Evolutionary conservation across 129 eudicot genomes (phyloP), one percentile per base, ranked within the genome.

Genomic region (Ambrosia artemisiifolia): DNA sequence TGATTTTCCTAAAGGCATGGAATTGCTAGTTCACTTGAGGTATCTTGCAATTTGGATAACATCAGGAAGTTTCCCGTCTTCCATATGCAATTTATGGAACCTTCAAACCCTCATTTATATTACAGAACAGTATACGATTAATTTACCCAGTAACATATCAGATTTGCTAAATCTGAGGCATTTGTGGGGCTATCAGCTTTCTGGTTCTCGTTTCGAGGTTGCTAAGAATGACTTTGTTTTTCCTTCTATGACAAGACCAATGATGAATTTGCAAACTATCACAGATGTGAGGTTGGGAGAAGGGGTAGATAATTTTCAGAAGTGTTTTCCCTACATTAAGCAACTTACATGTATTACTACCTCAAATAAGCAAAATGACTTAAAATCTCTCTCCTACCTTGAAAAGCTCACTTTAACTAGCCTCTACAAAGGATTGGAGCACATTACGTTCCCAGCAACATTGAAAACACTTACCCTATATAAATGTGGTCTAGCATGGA

Each of bases 391-490:
- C 14, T 11, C 64, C 28, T 24, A 24, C 28, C 28, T 24, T 24
- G 28, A 24, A 24, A 24, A 24, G 28, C 28, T 24, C n/a, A n/a
- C n/a, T n/a, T n/a, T n/a, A n/a, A n/a, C n/a, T n/a, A n/a, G n/a
- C n/a, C n/a, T n/a, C n/a, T n/a, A n/a, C n/a, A n/a, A n/a, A n/a
- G n/a, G n/a, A n/a, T n/a, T n/a, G n/a, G n/a, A n/a, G n/a, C n/a
- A n/a, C 63, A 64, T 13, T 44, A 61, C 17, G 12, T 80, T 83
- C 20, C 87, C 87, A 1, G 36, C 60, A 24, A 56, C 74, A 13
- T 33, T 86, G 11, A 83, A 72, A 66, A 60, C 73, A 20, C 75
- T 86, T 12, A 43, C 84, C 2, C 40, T 83, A 24, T 17, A 69
- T 3, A 14, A 24, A 0, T 48, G 77, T 7, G 9, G 7, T 67